Evolutionary conservation across 2,329 filamentous ascomycete genomes (phyloP).

Genomic region (Calonectria hongkongensis): DNA sequence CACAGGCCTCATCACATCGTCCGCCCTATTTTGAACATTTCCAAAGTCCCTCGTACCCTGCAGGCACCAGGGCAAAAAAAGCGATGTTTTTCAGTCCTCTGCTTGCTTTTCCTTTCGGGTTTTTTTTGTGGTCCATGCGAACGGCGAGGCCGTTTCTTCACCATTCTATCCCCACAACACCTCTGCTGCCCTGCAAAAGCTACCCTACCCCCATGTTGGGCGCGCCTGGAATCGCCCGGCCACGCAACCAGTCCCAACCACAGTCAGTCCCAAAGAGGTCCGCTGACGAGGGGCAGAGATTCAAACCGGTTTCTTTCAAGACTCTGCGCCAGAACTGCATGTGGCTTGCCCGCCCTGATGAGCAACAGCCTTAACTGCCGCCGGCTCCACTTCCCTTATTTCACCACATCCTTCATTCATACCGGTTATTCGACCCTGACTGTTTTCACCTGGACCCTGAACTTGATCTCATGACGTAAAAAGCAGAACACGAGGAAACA

Average conservation of each 20-base stretch:
- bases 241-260: constrained; percentile 35
- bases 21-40: constrained; percentile 1
- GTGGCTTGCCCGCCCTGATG: neutral
- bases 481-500: constrained; percentile 19
- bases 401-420: neutral
- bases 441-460: neutral
- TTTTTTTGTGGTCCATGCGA: constrained; percentile 24
- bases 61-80: neutral
- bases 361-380: neutral
- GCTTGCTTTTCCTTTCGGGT: neutral
- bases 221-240: constrained; percentile 47
- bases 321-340: constrained; percentile 18
- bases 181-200: constrained; percentile 35
- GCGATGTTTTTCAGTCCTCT: neutral
- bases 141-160: constrained; percentile 35
- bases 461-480: neutral
- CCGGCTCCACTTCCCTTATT: neutral
- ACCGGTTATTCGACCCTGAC: neutral
- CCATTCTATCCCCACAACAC: constrained; percentile 22
- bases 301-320: constrained; percentile 50
- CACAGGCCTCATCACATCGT: neutral
- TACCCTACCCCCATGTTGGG: constrained; percentile 22
- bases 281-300: constrained; percentile 3
- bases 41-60: constrained; percentile 19
- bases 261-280: constrained; percentile 17